Evolutionary conservation across 305 asterid species (phyloP), one percentile per base, ranked within the genome.

Genomic region (Lippia alba): DNA sequence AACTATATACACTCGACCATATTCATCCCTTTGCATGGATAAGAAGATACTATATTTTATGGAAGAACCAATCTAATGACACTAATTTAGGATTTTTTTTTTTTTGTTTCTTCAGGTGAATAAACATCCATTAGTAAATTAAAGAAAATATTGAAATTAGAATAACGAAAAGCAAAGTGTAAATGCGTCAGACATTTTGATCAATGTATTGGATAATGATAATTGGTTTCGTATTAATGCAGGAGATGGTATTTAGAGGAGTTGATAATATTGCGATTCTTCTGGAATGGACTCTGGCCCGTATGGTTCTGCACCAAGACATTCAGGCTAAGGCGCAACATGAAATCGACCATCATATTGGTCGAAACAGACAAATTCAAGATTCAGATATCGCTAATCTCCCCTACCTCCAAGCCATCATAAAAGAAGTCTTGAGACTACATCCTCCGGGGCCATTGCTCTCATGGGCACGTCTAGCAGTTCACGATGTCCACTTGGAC

Each of bases 161-260:
- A 4, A 5, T 36, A 36, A 36, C 9, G 5, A 36, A 2, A 4
- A 36, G 6, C 6, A 36, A 8, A 36, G 6, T 36, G 0, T 5
- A 36, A 36, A 36, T 7, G 41, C 30, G 41, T 36, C 9, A 36
- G n/a, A 36, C 5, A 36, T 36, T 36, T 36, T 5, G 9, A 36
- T 36, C 6, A 4, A 36, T 36, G 41, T 36, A 36, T 8, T 36
- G 41, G 5, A 36, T 36, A 36, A 36, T 4, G 9, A 36, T 4
- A 8, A 36, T 36, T 36, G 9, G 9, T 36, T 36, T 55, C 12
- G 16, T 49, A 24, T 40, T 12, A 0, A 55, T 70, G 32, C 76
- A 87, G 93, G 93, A 87, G 57, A 85, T 87, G 93, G 81, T 85
- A 39, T 87, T 87, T 60, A 80, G 93, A 79, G 93, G 93, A 50